Evolutionary conservation across 1,139 yeast species (phyloP), one percentile per base, ranked within the genome.

Genomic region (Pichia sp.): DNA sequence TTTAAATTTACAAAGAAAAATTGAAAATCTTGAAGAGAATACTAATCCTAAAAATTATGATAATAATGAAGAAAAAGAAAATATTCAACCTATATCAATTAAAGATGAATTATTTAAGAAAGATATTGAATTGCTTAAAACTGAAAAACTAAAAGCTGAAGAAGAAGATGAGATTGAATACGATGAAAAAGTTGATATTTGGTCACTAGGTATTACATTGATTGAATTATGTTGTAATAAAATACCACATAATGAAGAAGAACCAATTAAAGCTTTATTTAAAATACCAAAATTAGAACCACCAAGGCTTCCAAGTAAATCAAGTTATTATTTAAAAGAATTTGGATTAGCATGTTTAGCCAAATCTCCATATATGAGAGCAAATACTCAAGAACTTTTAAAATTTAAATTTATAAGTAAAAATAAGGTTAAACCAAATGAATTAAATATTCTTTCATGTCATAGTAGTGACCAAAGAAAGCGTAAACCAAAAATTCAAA

Each of bases 141-240:
- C n/a, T n/a, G n/a, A n/a, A n/a, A n/a, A n/a, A n/a, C n/a, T n/a
- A 10, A 4, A 20, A 2, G 31, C 26, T 4, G 12, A 26, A 1
- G 23, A 4, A 6, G 26, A 20, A 4, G 50, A 45, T 20, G 50
- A 55, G 10, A 63, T 64, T 20, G 90, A 90, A 1, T 84, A 87
- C 58, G 73, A 84, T 59, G 84, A 81, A 54, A 85, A 82, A 58
- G 94, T 87, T 4, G 96, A 87, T 59, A 82, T 87, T 43, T 87
- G 96, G 96, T 85, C 95, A 0, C 68, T 85, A 4, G 96, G 95
- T 0, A 86, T 87, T 41, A 87, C 95, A 1, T 75, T 84, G 1
- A 81, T 83, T 53, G 96, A 87, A 59, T 63, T 87, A 39, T 70
- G 82, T 1, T 78, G 79, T 4, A 95, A 95, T 0, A 64, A 72